Conservation (phyloP, 2,329 filamentous ascomycete species). For the Botrytis pseudocinerea region DNA sequence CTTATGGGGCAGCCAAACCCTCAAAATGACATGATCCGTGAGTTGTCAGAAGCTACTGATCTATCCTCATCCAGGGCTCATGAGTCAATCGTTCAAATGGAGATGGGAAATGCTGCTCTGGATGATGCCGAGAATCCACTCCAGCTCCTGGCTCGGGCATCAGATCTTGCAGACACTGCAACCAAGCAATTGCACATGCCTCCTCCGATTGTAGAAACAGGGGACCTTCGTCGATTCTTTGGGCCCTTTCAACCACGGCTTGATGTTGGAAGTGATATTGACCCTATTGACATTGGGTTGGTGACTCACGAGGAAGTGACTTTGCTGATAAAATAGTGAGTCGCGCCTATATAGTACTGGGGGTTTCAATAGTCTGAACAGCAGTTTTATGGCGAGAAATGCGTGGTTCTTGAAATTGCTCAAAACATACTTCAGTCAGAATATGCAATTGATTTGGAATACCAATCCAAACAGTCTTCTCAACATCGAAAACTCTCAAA, state of each 20-base stretch:
- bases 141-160: slow-evolving; percentile 71
- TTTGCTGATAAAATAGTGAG: slow-evolving; percentile 64
- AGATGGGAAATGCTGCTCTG: slow-evolving; percentile 57
- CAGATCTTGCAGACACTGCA: slow-evolving; percentile 52
- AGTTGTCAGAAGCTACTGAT: background rate
- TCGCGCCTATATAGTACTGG: background rate
- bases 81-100: background rate
- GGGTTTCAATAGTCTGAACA: background rate
- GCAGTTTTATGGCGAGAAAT: background rate
- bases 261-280: slow-evolving; percentile 63
- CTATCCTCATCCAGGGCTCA: background rate
- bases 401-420: background rate
- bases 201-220: slow-evolving; percentile 11
- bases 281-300: slow-evolving; percentile 70
- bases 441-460: background rate
- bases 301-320: slow-evolving; percentile 65
- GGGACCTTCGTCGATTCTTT: slow-evolving; percentile 65
- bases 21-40: background rate
- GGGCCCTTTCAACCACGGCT: slow-evolving; percentile 62
- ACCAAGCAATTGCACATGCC: slow-evolving; percentile 16
- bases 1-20: background rate
- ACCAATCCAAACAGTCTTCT: background rate
- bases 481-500: background rate
- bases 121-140: slow-evolving; percentile 76
- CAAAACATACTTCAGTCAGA: background rate